These are phyloP conservation scores for Leccinum imitatum DNA, from an alignment of 768 basidiomycete genomes.

Conservation along the genomic window DNA sequence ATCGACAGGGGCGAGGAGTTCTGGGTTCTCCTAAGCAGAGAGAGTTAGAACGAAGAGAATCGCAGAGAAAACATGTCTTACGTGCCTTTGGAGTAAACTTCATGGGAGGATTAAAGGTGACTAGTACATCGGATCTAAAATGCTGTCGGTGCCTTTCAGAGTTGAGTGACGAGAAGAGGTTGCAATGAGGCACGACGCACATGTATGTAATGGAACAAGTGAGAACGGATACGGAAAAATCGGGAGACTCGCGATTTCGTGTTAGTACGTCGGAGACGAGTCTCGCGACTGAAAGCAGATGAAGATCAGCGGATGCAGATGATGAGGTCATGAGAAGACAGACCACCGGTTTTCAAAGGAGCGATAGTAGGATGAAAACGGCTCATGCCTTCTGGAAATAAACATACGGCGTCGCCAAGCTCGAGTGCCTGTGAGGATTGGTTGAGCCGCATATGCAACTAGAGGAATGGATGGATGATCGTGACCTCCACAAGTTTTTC, in stretches of 20 bases:
- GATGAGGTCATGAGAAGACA: slow-evolving; percentile 10
- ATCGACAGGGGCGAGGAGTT: slow-evolving; percentile 67
- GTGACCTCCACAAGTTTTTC: slow-evolving; percentile 62
- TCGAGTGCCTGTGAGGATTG: slow-evolving; percentile 58
- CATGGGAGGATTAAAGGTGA: slow-evolving; percentile 75
- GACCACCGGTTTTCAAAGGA: slow-evolving; percentile 84
- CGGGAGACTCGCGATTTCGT: slow-evolving; percentile 61
- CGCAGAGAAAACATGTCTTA: background rate
- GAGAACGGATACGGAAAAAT: slow-evolving; percentile 70
- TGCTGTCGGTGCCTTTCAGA: slow-evolving; percentile 72
- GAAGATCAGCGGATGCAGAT: slow-evolving; percentile 6
- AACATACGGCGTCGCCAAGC: slow-evolving; percentile 71
- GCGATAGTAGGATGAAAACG: slow-evolving; percentile 86
- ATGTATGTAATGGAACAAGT: slow-evolving; percentile 86
- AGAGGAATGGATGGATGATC: background rate
- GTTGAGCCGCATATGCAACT: slow-evolving; percentile 9
- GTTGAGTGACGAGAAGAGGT: background rate
- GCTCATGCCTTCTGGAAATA: slow-evolving; percentile 88
- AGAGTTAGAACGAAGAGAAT: slow-evolving; percentile 1
- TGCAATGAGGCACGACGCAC: slow-evolving; percentile 35
- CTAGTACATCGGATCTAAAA: slow-evolving; percentile 85
- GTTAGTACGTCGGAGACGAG: slow-evolving; percentile 77
- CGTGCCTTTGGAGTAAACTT: slow-evolving; percentile 61
- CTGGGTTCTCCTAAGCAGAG: slow-evolving; percentile 57
- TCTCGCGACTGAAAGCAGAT: slow-evolving; percentile 57